Evolutionary conservation across 345 rosid species (phyloP), one percentile per base, ranked within the genome.

Genomic region (Brassica rapa): DNA sequence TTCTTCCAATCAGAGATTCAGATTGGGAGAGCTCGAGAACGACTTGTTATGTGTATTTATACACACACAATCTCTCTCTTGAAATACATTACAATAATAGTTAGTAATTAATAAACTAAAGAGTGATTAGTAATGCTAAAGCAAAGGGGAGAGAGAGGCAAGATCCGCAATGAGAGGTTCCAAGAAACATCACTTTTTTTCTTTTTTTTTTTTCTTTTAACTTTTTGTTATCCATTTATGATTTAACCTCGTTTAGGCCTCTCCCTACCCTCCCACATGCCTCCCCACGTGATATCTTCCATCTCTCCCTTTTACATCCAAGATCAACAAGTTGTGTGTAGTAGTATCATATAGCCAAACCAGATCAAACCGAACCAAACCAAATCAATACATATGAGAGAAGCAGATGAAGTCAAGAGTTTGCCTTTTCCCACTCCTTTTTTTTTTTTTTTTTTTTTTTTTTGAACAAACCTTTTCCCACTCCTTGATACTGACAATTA

Each of bases 121-220:
- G 72, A 30, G 77, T 72, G 75, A 73, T 62, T 73, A 79, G 78
- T 73, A 61, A 61, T 49, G 59, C 0, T 79, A 33, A 73, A 49
- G 69, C 77, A 49, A 60, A 61, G 69, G 71, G 32, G 57, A 56
- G 49, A 65, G 64, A 68, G 77, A 79, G 89, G 89, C 91, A 84
- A 93, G 96, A 90, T 90, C 94, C 96, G 88, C 43, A 82, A 85
- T 91, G 78, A 76, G 87, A 85, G 94, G 84, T 70, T 49, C 67
- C 79, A 75, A 80, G 73, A 80, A 84, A 84, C 80, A 72, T 80
- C 85, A 32, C 24, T 66, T 73, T 68, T 27, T n/a, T n/a, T n/a
- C n/a, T n/a, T n/a, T n/a, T 37, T 57, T 63, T 62, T 65, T 37
- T 60, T 1, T 62, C 55, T 24, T 16, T 41, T 27, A 10, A 72